Conservation (phyloP, 2,329 filamentous ascomycete species). For the Penicillium oxalicum region DNA sequence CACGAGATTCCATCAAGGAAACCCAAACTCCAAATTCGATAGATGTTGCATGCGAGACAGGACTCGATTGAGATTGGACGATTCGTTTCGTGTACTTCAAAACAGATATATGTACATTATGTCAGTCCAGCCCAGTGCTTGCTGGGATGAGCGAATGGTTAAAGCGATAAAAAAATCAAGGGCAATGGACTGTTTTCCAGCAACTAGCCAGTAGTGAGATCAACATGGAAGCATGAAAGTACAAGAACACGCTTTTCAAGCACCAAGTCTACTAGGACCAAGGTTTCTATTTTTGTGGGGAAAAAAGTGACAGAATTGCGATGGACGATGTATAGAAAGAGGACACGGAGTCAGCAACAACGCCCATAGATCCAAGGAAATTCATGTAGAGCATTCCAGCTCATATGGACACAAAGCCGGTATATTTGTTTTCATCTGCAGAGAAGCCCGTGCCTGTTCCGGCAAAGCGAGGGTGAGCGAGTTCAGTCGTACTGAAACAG, state of each 20-base stretch:
- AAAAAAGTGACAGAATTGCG: conserved; percentile 6
- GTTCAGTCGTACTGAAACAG: conserved; percentile 76
- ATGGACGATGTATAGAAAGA: conserved; percentile 3
- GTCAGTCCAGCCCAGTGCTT: too few relatives aligned
- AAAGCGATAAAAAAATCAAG: conserved; percentile 6
- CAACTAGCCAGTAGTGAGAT: conserved; percentile 2
- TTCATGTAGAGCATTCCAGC: conserved; percentile 13
- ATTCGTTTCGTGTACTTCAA: too few relatives aligned
- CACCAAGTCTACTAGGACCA: conserved; percentile 18
- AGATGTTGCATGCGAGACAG: too few relatives aligned
- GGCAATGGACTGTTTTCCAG: conserved; percentile 7
- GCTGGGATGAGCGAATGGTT: conserved; percentile 1
- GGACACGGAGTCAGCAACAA: conserved; percentile 11
- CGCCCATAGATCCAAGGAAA: conserved; percentile 14
- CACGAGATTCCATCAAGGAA: too few relatives aligned
- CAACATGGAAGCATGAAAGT: conserved; percentile 10
- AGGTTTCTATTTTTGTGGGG: conserved; percentile 8
- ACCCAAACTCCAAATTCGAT: too few relatives aligned
- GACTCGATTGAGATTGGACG: too few relatives aligned
- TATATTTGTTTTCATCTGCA: conserved; percentile 1
- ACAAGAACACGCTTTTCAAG: conserved; percentile 13
- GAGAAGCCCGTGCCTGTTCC: background rate
- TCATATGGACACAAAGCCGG: conserved; percentile 4
- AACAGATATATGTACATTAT: too few relatives aligned
- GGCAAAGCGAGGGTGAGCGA: conserved; percentile 1